Evolutionary conservation across 2,329 filamentous ascomycete species (phyloP).

Genomic region (Sporothrix protearum): DNA sequence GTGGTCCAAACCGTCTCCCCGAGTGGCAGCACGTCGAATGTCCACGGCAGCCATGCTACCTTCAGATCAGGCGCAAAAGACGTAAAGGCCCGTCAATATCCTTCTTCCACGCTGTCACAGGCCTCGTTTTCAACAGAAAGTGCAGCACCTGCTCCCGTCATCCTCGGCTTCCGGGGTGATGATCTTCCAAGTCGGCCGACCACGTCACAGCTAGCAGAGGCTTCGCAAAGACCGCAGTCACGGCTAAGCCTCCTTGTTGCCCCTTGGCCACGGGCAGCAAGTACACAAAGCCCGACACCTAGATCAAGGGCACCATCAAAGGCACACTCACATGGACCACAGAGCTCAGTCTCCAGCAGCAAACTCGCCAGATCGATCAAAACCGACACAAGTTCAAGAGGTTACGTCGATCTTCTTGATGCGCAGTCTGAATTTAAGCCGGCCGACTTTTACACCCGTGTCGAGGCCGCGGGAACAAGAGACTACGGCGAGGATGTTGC

Average conservation of each 20-base stretch:
- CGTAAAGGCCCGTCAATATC: constrained; percentile 31
- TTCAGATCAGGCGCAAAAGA: background rate
- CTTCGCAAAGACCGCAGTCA: background rate
- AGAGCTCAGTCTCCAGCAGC: constrained; percentile 20
- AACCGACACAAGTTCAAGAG: constrained; percentile 1
- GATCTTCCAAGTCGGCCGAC: constrained; percentile 37
- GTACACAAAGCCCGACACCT: background rate
- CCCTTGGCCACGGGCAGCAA: background rate
- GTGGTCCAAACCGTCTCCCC: constrained; percentile 18
- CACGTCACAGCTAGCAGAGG: constrained; percentile 32
- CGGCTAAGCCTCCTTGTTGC: background rate
- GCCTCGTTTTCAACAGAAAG: constrained; percentile 25
- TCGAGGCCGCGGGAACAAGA: constrained; percentile 49
- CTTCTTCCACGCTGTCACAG: constrained; percentile 30
- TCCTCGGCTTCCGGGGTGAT: constrained; percentile 34
- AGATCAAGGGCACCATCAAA: constrained; percentile 16
- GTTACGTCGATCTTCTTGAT: constrained; percentile 54
- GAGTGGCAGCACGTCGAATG: background rate
- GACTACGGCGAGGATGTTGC: constrained; percentile 64
- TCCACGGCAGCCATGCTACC: background rate
- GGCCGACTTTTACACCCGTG: constrained; percentile 46
- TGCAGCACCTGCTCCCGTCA: constrained; percentile 33
- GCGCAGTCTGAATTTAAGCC: constrained; percentile 52
- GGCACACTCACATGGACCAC: constrained; percentile 2
- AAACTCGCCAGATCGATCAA: background rate